Conservation (phyloP, 2,329 filamentous ascomycete genomes). For the Aspergillus fijiensis region DNA sequence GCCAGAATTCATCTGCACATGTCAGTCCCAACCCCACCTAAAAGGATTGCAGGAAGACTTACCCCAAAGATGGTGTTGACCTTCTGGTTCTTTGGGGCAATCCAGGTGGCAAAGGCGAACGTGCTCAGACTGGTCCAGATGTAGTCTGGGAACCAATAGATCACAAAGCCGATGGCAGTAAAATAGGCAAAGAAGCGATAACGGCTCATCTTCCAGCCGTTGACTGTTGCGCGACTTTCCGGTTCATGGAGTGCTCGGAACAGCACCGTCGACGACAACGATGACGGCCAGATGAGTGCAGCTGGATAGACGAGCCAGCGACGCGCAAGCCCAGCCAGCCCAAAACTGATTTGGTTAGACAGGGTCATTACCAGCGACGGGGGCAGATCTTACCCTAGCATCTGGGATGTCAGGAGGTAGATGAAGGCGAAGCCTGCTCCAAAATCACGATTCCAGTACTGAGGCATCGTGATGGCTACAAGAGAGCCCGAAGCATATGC, state of each 20-base stretch:
- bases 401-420: slow-evolving; percentile 34
- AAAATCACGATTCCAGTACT: slow-evolving; percentile 36
- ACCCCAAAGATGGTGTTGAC: slow-evolving; percentile 30
- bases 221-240: slow-evolving; percentile 15
- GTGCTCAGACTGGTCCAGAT: slow-evolving; percentile 51
- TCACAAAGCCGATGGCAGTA: slow-evolving; percentile 17
- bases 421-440: slow-evolving; percentile 35
- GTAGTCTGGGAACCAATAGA: slow-evolving; percentile 54
- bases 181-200: slow-evolving; percentile 23
- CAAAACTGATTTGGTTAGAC: slow-evolving; percentile 14
- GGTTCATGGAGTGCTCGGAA: slow-evolving; percentile 23
- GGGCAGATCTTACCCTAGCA: slow-evolving; percentile 25
- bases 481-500: slow-evolving; percentile 30
- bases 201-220: slow-evolving; percentile 22
- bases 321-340: slow-evolving; percentile 22
- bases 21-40: not conserved
- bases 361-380: not conserved
- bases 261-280: slow-evolving; percentile 22
- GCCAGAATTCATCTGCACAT: slow-evolving; percentile 23
- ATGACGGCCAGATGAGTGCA: slow-evolving; percentile 23
- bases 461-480: slow-evolving; percentile 35
- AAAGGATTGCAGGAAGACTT: not conserved
- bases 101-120: slow-evolving; percentile 49
- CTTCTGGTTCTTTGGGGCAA: slow-evolving; percentile 44
- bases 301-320: slow-evolving; percentile 25